Evolutionary conservation across 352 stramenopile species (phyloP), one percentile per base, ranked within the genome.

Genomic region (Phytophthora megakarya): DNA sequence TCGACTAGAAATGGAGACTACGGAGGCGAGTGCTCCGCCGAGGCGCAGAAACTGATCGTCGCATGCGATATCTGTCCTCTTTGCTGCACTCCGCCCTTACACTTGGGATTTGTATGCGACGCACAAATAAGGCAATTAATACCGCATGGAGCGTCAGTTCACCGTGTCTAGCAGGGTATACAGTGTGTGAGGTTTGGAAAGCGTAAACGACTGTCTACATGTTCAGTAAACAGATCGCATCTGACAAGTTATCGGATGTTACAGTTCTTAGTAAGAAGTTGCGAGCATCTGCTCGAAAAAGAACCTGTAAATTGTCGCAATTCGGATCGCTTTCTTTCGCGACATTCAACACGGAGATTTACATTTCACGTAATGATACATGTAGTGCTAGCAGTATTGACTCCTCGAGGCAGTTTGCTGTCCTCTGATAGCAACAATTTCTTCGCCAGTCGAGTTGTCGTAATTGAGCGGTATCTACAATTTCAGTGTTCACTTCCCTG

Each of bases 31-130:
- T 35, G 30, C 30, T 35, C 30, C 30, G 30, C 30, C 30, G 30
- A 7, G 30, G 30, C 30, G 13, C 43, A 49, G 23, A 49, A 49
- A 49, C 43, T 21, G 23, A 49, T 26, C 43, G 30, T 53, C 46
- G 46, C 46, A 53, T 40, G n/a, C 28, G 30, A 35, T 15, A 35
- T 35, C 30, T 35, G 26, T 53, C 26, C 30, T 53, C 26, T 42
- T 40, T 49, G 43, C 21, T 22, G 22, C 21, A 12, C 12, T 23
- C 9, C 33, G 22, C 33, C 15, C 2, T 10, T 49, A 22, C n/a
- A 42, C 26, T 53, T 53, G 46, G 3, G 18, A 30, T 53, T 53
- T 53, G 46, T 46, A 35, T 35, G 30, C 30, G 30, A 35, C 30
- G 30, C 30, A 35, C 30, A 46, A 46, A 46, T 46, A 21, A 46